These are phyloP conservation scores for Triangularia verruculosa DNA, from an alignment of 2,329 filamentous ascomycete genomes.

Conservation along the genomic window DNA sequence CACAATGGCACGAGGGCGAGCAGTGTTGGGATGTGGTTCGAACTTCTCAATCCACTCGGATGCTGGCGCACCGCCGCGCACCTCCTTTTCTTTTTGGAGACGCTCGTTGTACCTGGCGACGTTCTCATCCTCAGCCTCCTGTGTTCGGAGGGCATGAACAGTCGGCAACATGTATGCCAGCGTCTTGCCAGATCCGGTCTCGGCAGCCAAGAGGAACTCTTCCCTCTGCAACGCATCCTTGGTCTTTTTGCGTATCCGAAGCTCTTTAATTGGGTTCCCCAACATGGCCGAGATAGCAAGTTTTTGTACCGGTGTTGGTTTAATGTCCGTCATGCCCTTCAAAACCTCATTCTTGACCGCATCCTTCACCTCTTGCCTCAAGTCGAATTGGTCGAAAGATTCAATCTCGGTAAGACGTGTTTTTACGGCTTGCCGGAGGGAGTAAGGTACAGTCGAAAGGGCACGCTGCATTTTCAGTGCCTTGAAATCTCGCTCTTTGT, in stretches of 20 bases:
- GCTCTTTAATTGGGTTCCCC: slow-evolving; percentile 46
- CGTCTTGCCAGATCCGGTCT: slow-evolving; percentile 97
- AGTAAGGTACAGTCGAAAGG: slow-evolving; percentile 73
- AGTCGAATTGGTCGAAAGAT: slow-evolving; percentile 75
- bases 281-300: slow-evolving; percentile 83
- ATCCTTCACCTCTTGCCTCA: slow-evolving; percentile 68
- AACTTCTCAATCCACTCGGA: slow-evolving; percentile 59
- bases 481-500: slow-evolving; percentile 53
- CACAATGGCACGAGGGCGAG: slow-evolving; percentile 77
- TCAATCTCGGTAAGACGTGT: slow-evolving; percentile 63
- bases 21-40: slow-evolving; percentile 69
- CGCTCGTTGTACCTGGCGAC: slow-evolving; percentile 57
- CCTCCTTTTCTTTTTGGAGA: slow-evolving; percentile 53
- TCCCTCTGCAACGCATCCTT: slow-evolving; percentile 36
- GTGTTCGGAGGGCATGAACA: slow-evolving; percentile 79
- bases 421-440: slow-evolving; percentile 53
- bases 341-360: slow-evolving; percentile 73
- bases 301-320: slow-evolving; percentile 84
- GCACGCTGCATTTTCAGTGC: slow-evolving; percentile 92
- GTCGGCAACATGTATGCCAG: slow-evolving; percentile 85
- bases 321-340: slow-evolving; percentile 68
- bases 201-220: slow-evolving; percentile 81
- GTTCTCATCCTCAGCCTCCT: slow-evolving; percentile 59
- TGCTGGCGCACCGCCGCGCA: slow-evolving; percentile 45
- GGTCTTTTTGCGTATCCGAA: slow-evolving; percentile 24